Evolutionary conservation across 495 filamentous ascomycete species (phyloP).

Genomic region (Aspergillus mulundensis): DNA sequence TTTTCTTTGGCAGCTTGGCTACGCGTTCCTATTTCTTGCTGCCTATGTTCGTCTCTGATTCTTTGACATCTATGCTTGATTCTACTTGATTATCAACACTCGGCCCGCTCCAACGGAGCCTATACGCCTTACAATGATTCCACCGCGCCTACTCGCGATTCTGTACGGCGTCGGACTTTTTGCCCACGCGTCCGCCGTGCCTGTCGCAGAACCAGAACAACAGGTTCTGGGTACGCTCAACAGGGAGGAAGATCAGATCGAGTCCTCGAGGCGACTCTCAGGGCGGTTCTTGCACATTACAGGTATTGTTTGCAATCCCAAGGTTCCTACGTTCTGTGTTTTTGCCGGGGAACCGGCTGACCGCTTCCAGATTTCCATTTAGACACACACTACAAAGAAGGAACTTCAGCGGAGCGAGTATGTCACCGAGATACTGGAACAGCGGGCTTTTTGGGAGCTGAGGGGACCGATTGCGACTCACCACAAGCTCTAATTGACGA

Average conservation of each 20-base stretch:
- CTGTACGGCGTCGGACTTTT: constrained; percentile 10
- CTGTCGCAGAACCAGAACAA: constrained; percentile 14
- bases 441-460: constrained; percentile 77
- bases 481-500: constrained; percentile 76
- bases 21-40: background rate
- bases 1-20: background rate
- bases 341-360: background rate
- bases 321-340: background rate
- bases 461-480: constrained; percentile 83
- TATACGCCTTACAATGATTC: constrained; percentile 18
- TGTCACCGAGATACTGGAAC: constrained; percentile 78
- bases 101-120: constrained; percentile 9
- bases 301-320: constrained; percentile 49
- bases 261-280: constrained; percentile 19
- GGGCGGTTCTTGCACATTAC: constrained; percentile 94
- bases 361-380: constrained; percentile 73
- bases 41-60: background rate
- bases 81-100: background rate
- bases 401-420: constrained; percentile 63
- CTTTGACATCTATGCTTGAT: background rate
- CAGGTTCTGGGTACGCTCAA: constrained; percentile 12
- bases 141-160: constrained; percentile 6
- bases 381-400: constrained; percentile 75
- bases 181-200: constrained; percentile 16
- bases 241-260: background rate